Percentiles rank a stretch among this genome's conserved stretches.
Evolutionary conservation across 2,329 filamentous ascomycete genomes (phyloP).

Genomic region (Rhexocercosporidium sp.): DNA sequence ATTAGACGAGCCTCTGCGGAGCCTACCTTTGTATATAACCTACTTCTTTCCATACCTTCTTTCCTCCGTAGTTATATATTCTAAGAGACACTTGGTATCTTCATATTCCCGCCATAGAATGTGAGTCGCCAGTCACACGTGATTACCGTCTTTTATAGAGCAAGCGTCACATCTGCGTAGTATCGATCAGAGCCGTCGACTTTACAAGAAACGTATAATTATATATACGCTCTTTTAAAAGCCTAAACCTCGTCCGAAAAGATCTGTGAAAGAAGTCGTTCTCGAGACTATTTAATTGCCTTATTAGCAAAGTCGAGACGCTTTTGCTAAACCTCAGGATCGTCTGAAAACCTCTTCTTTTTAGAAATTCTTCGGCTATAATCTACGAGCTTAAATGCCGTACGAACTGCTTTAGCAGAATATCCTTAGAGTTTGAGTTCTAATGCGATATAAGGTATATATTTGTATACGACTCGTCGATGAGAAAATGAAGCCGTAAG

Average conservation of each 20-base stretch:
- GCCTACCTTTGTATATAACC: no score
- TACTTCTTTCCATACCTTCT: no score
- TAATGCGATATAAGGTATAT: background rate
- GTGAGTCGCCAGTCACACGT: no score
- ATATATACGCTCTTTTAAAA: constrained; percentile 12
- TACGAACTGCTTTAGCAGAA: background rate
- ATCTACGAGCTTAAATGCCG: background rate
- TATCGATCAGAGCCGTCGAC: constrained; percentile 5
- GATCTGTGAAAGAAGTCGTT: constrained; percentile 8
- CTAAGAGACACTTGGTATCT: no score
- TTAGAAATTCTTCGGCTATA: background rate
- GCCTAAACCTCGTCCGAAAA: constrained; percentile 24
- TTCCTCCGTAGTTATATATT: no score
- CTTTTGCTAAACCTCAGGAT: background rate
- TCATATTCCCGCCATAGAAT: no score
- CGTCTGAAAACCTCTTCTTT: constrained; percentile 16
- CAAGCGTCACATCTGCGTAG: no score
- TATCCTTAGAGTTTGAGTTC: background rate
- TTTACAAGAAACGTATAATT: background rate
- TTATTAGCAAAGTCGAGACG: constrained; percentile 7
- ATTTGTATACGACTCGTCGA: background rate
- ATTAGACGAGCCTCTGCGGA: no score
- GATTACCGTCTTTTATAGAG: no score
- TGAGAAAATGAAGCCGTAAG: background rate
- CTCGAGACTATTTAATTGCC: constrained; percentile 8